Percentiles rank a stretch among this genome's conserved stretches.
Conservation (phyloP, 1,284 basidiomycete species). For the Cutaneotrichosporon sp. region DNA sequence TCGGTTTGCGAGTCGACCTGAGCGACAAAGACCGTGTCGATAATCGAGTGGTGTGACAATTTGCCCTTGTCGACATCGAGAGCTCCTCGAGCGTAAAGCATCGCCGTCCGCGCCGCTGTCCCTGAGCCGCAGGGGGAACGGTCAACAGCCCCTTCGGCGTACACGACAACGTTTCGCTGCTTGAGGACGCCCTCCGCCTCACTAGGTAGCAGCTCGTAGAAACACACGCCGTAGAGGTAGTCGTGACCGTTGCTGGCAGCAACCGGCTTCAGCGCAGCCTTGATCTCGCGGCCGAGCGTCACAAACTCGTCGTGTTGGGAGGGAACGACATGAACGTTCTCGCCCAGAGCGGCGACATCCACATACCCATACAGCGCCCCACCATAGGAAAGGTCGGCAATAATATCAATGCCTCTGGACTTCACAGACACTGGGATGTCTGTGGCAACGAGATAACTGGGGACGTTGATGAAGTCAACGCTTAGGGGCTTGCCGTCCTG, state of each 20-base stretch:
- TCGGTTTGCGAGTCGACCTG: not conserved
- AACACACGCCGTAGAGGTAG: slow-evolving; percentile 17
- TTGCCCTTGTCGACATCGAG: slow-evolving; percentile 11
- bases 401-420: slow-evolving; percentile 15
- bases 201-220: slow-evolving; percentile 11
- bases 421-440: slow-evolving; percentile 2
- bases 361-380: slow-evolving; percentile 53
- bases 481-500: slow-evolving; percentile 4
- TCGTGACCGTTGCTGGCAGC: slow-evolving; percentile 10
- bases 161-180: slow-evolving; percentile 32
- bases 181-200: not conserved
- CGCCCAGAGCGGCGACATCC: slow-evolving; percentile 44
- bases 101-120: slow-evolving; percentile 50
- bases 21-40: slow-evolving; percentile 14
- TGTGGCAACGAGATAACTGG: slow-evolving; percentile 7
- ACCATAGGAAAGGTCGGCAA: slow-evolving; percentile 50
- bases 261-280: slow-evolving; percentile 27
- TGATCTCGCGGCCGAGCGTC: slow-evolving; percentile 25
- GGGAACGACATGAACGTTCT: slow-evolving; percentile 25
- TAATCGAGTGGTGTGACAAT: slow-evolving; percentile 14
- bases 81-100: slow-evolving; percentile 44
- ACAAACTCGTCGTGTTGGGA: slow-evolving; percentile 37
- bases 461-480: slow-evolving; percentile 22
- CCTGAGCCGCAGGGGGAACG: slow-evolving; percentile 52
- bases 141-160: slow-evolving; percentile 51